Evolutionary conservation across 768 basidiomycete genomes (phyloP), one percentile per base, ranked within the genome.

Genomic region (Pisolithus marmoratus): DNA sequence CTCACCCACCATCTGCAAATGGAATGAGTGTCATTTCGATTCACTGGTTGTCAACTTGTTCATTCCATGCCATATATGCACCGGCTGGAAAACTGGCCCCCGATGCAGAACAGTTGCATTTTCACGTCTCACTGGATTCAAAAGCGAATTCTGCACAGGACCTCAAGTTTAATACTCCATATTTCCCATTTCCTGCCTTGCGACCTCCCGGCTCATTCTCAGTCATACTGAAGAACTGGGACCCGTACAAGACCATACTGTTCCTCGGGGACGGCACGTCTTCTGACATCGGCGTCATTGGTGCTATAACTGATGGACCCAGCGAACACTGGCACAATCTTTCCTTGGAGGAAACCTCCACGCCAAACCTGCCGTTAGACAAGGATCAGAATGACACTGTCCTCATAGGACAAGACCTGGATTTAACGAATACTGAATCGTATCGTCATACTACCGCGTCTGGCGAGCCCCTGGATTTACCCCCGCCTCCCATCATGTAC

Each of bases 341-440:
- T 38, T 65, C 73, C 1, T 63, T 80, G 43, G 78, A 80, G 40
- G 78, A 80, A 58, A 74, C 69, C 2, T 76, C 75, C 2, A 75
- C 71, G 0, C 72, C 87, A 3, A 75, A 78, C 20, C 70, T 90
- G 22, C 89, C 90, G 1, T 67, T 90, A 31, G 84, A 86, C 54
- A 78, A 79, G 49, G 78, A 83, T 38, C 74, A 78, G 67, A 79
- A 85, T 23, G 90, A 91, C 61, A 89, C 87, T 4, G 70, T 82
- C 15, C 70, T 89, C 4, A 60, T 89, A 17, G 80, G 79, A 5
- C 71, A 91, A 38, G 82, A 80, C 38, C 62, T 80, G 5, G 89
- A 91, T 62, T 62, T 90, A 48, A 87, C 86, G 15, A 76, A 76
- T 52, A 56, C 64, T 8, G 69, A 72, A 38, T 62, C 70, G 9